Percentiles rank a stretch among this genome's conserved stretches.
phyloP scores from a whole-genome alignment of 352 stramenopile genomes.

The Globisporangium recalcitrans region DNA sequence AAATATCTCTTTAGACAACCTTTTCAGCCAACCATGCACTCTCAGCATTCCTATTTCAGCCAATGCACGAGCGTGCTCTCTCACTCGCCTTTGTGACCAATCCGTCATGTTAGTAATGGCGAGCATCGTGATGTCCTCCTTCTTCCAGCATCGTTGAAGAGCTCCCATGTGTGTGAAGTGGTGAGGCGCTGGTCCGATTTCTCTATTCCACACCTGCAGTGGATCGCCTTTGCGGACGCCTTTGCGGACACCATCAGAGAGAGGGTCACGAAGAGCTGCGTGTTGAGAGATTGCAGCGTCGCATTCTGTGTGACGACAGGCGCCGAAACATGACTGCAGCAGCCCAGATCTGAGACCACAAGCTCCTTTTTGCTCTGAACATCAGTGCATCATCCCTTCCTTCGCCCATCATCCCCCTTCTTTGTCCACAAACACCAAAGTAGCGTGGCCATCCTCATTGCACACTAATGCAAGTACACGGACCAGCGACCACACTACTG shows the following conservation, averaged over 20 bases:
- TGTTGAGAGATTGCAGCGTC: background rate
- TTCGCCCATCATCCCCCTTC: too few relatives aligned
- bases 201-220: background rate
- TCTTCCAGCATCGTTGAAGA: background rate
- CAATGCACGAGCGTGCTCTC: too few relatives aligned
- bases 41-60: too few relatives aligned
- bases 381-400: too few relatives aligned
- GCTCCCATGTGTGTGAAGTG: slow-evolving; percentile 5
- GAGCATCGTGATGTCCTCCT: background rate
- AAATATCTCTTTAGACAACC: background rate
- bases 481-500: too few relatives aligned
- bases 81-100: background rate
- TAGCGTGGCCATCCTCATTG: too few relatives aligned
- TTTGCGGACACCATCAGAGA: background rate
- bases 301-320: background rate
- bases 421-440: too few relatives aligned
- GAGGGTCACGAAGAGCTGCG: background rate
- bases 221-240: background rate
- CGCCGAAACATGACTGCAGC: too few relatives aligned
- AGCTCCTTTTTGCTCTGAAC: too few relatives aligned
- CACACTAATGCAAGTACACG: too few relatives aligned
- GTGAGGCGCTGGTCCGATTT: background rate
- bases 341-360: too few relatives aligned
- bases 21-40: background rate
- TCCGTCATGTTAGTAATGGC: background rate